Percentiles rank a stretch among this genome's conserved stretches.
phyloP scores from a whole-genome alignment of 352 stramenopile species.

The Globisporangium acanthophoron region DNA sequence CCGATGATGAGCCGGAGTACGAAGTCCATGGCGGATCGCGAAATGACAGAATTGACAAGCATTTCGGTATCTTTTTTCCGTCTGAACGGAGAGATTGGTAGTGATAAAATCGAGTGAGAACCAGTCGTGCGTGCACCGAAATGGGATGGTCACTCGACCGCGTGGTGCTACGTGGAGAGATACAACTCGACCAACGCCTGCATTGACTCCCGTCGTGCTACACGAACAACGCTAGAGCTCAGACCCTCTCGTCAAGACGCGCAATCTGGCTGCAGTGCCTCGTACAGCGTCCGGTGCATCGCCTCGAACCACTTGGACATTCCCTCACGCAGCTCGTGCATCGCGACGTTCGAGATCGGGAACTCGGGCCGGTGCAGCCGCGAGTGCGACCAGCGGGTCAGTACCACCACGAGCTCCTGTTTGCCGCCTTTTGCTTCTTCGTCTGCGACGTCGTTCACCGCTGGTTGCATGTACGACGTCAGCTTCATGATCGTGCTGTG shows the following conservation, averaged over 20 bases:
- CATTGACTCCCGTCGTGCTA: neutral
- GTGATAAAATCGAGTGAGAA: neutral
- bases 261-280: neutral
- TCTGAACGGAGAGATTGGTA: neutral
- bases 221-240: no score
- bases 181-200: neutral
- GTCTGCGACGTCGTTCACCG: constrained; percentile 12
- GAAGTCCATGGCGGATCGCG: neutral
- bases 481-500: constrained; percentile 25
- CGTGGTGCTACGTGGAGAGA: neutral
- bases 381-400: constrained; percentile 39
- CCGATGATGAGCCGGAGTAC: neutral
- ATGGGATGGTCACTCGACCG: no score
- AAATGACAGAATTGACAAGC: neutral
- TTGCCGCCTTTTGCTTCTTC: neutral
- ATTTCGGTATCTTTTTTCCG: neutral
- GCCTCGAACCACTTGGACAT: constrained; percentile 7
- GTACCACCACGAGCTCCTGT: constrained; percentile 30
- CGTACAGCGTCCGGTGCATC: constrained; percentile 2
- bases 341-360: constrained; percentile 5
- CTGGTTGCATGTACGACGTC: constrained; percentile 12
- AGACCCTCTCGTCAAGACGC: neutral
- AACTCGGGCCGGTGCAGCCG: constrained; percentile 27
- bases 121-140: neutral
- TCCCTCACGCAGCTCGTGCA: constrained; percentile 3